phyloP scores from a whole-genome alignment of 148 eudicot genomes.

The Beta vulgaris region DNA sequence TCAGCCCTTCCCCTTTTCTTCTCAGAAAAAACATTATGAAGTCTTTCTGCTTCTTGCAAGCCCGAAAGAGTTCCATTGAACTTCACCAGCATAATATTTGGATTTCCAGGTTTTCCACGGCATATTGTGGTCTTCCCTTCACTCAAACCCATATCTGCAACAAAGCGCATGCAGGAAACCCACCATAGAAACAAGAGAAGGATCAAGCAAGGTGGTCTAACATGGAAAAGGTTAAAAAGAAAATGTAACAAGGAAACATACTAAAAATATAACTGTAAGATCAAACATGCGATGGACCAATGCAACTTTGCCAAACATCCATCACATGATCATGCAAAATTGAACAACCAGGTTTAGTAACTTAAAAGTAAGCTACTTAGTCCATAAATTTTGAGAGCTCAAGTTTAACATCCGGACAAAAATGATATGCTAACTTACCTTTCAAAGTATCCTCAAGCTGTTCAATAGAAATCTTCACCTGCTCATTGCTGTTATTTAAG shows the following conservation, averaged over 20 bases:
- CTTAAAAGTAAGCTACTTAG: background rate
- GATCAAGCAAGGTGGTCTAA: constrained; percentile 21
- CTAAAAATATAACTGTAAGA: background rate
- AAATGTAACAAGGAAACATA: background rate
- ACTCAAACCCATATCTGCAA: constrained; percentile 45
- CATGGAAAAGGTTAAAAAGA: background rate
- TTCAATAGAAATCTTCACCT: constrained; percentile 28
- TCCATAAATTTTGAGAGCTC: no score
- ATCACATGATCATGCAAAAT: background rate
- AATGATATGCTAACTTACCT: constrained; percentile 27
- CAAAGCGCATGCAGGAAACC: constrained; percentile 7
- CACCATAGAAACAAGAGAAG: constrained; percentile 16
- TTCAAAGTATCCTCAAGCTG: constrained; percentile 35
- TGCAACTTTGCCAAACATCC: background rate
- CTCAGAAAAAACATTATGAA: constrained; percentile 35
- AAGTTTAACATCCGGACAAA: background rate
- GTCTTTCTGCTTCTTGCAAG: constrained; percentile 54
- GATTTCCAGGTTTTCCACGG: constrained; percentile 47
- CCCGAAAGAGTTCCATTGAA: constrained; percentile 50
- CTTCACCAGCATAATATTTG: constrained; percentile 41
- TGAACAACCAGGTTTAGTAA: background rate
- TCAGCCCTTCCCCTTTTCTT: constrained; percentile 48
- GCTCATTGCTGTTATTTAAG: constrained; percentile 35
- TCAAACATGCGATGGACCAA: background rate
- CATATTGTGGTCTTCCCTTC: constrained; percentile 39